Conservation (phyloP, 768 basidiomycete species). For the Tubosaeta sp. region DNA sequence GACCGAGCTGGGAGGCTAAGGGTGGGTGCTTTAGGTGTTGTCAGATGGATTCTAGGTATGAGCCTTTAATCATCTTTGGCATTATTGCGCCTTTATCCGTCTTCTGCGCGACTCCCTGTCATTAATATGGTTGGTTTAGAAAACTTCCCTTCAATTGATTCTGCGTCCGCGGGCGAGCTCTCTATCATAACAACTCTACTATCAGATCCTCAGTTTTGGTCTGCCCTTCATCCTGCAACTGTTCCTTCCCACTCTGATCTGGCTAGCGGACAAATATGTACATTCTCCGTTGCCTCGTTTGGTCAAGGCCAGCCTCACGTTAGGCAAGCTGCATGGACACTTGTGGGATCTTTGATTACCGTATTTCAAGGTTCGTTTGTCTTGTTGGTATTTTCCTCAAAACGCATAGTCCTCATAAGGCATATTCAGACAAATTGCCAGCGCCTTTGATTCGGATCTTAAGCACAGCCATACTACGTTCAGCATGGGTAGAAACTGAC, state of each 20-base stretch:
- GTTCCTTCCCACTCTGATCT: slow-evolving; percentile 30
- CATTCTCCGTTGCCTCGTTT: slow-evolving; percentile 27
- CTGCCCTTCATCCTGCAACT: slow-evolving; percentile 48
- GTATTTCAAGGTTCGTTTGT: slow-evolving; percentile 40
- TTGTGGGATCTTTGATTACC: slow-evolving; percentile 42
- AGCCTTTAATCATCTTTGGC: slow-evolving; percentile 1
- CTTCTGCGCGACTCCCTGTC: neutral
- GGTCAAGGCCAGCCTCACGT: slow-evolving; percentile 69
- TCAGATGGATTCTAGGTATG: slow-evolving; percentile 62
- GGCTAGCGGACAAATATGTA: slow-evolving; percentile 30
- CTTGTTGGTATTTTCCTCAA: neutral
- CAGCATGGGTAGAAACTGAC: slow-evolving; percentile 71
- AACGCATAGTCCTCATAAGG: neutral
- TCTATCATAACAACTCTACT: slow-evolving; percentile 6
- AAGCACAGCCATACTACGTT: slow-evolving; percentile 58
- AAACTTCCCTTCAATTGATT: slow-evolving; percentile 9
- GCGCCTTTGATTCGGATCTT: slow-evolving; percentile 41
- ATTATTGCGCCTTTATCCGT: neutral
- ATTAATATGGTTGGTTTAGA: slow-evolving; percentile 12
- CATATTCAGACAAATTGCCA: slow-evolving; percentile 23
- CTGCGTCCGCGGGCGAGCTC: neutral
- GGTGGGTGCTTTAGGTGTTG: slow-evolving; percentile 60
- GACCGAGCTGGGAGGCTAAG: slow-evolving; percentile 70
- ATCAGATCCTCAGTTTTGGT: slow-evolving; percentile 53
- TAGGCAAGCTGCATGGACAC: slow-evolving; percentile 67